Evolutionary conservation across 176 grass and related monocot genomes (phyloP).

Genomic region (Poa annua): DNA sequence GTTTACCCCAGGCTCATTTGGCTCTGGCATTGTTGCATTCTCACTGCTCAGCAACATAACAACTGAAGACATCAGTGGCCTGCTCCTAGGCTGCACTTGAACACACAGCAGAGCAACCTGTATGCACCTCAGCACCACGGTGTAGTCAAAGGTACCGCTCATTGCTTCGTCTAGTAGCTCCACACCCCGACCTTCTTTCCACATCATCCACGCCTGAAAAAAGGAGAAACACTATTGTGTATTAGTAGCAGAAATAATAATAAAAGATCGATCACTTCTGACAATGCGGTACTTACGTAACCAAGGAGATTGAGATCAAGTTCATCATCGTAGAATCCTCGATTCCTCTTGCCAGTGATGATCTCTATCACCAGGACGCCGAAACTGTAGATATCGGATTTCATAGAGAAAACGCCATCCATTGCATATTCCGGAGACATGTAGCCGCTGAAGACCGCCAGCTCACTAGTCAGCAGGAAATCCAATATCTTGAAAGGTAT

Average conservation of each 20-base stretch:
- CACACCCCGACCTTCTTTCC: conserved; percentile 22
- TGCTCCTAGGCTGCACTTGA: conserved; percentile 4
- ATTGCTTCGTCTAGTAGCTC: conserved; percentile 7
- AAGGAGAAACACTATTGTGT: not conserved
- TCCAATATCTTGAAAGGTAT: not conserved
- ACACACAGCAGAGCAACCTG: conserved; percentile 23
- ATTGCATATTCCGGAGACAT: conserved; percentile 26
- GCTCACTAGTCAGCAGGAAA: not conserved
- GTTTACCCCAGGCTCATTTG: conserved; percentile 24
- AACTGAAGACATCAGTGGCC: conserved; percentile 23
- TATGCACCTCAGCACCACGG: conserved; percentile 17
- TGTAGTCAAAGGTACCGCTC: not conserved
- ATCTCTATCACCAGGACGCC: conserved; percentile 22
- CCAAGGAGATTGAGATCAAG: conserved; percentile 5
- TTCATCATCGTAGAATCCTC: conserved; percentile 6
- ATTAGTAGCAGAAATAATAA: not conserved
- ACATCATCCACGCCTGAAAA: conserved; percentile 3
- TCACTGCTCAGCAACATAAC: conserved; percentile 18
- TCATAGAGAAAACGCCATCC: conserved; percentile 21
- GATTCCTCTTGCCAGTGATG: conserved; percentile 25
- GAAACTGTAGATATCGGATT: conserved; percentile 8
- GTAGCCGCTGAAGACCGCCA: conserved; percentile 9
- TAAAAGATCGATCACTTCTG: not conserved
- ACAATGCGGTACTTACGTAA: not conserved
- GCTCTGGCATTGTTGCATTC: conserved; percentile 10